Conservation (phyloP, 805 yeast genomes). For the Starmera quercuum region DNA sequence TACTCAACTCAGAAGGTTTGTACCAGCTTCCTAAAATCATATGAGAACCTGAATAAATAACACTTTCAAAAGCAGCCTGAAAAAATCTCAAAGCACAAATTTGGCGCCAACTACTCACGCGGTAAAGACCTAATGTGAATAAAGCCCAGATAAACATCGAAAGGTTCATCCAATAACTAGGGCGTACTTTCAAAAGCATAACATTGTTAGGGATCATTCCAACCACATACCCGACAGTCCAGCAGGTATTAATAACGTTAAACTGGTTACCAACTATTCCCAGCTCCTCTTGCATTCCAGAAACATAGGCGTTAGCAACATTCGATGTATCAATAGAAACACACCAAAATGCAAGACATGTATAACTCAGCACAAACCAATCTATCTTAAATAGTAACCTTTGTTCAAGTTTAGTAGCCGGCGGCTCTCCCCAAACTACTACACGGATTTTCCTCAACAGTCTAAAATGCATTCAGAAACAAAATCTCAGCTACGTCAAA, state of each 20-base stretch:
- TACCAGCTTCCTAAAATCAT: conserved; percentile 48
- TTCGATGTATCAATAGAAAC: conserved; percentile 56
- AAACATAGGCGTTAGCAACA: conserved; percentile 52
- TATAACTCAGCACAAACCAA: conserved; percentile 2
- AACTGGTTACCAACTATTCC: conserved; percentile 39
- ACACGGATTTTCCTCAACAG: too few relatives aligned
- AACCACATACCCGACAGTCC: conserved; percentile 53
- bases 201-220: conserved; percentile 58
- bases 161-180: conserved; percentile 47
- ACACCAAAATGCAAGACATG: conserved; percentile 14
- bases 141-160: conserved; percentile 52
- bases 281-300: conserved; percentile 57
- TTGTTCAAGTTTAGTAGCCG: conserved; percentile 1
- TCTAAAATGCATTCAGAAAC: too few relatives aligned
- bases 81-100: conserved; percentile 53
- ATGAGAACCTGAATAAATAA: conserved; percentile 49
- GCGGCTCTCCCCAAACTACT: conserved; percentile 4
- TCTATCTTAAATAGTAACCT: conserved; percentile 3
- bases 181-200: conserved; percentile 42
- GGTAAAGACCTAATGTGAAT: conserved; percentile 43
- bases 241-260: conserved; percentile 46
- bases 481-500: too few relatives aligned
- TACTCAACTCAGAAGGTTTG: conserved; percentile 31
- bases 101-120: conserved; percentile 37
- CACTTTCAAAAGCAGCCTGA: conserved; percentile 53